These are phyloP conservation scores for Phlegmacium glaucopus DNA, from an alignment of 768 basidiomycete species.

Conservation along the genomic window DNA sequence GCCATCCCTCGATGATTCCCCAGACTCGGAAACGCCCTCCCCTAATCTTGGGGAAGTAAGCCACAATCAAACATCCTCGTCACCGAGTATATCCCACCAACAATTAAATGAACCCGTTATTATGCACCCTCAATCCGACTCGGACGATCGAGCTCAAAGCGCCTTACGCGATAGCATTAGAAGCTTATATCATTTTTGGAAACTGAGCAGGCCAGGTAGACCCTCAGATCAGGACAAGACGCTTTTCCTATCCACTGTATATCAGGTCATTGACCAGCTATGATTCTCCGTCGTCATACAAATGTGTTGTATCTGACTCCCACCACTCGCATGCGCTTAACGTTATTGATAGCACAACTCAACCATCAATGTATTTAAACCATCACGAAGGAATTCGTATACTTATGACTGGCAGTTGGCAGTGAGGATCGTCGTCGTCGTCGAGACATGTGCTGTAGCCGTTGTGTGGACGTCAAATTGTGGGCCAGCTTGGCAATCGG, in stretches of 20 bases:
- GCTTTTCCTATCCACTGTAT: slow-evolving; percentile 37
- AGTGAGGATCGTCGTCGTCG: no score
- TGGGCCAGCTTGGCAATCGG: no score
- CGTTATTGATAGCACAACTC: no score
- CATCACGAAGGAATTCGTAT: no score
- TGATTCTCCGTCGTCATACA: slow-evolving; percentile 7
- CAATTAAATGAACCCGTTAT: slow-evolving; percentile 8
- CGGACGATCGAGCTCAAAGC: slow-evolving; percentile 23
- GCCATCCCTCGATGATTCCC: slow-evolving; percentile 14
- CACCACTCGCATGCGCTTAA: neutral
- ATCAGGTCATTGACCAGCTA: slow-evolving; percentile 26
- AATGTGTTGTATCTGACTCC: neutral
- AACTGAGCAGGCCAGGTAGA: slow-evolving; percentile 26
- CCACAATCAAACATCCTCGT: slow-evolving; percentile 9
- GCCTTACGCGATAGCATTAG: slow-evolving; percentile 50
- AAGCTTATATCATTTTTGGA: slow-evolving; percentile 62
- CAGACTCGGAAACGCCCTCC: slow-evolving; percentile 14
- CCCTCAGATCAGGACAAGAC: slow-evolving; percentile 23
- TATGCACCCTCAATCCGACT: neutral
- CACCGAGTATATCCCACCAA: slow-evolving; percentile 5
- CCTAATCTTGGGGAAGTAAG: slow-evolving; percentile 6
- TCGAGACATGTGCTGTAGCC: no score
- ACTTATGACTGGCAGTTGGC: no score
- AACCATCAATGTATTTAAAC: no score
- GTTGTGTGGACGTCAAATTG: no score